A percentile compares a stretch with the other conserved stretches of the same genome.
Conservation (phyloP, 257 asterid genomes). For the Dorcoceras hygrometricum region DNA sequence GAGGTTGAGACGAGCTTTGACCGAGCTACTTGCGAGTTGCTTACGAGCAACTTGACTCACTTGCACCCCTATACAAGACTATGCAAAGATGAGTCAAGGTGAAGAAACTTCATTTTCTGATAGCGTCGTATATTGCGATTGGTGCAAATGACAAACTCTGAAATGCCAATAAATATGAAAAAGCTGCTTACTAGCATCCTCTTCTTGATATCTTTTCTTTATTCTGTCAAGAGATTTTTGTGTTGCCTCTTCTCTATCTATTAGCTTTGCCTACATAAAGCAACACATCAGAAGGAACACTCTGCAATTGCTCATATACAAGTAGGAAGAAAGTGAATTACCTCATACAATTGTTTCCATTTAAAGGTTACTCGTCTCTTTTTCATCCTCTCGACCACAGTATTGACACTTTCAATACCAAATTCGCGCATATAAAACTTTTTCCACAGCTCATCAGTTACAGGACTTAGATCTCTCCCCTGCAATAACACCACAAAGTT, state of each 20-base stretch:
- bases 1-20: too few relatives aligned
- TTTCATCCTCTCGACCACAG: slow-evolving; percentile 50
- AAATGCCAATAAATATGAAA: slow-evolving; percentile 18
- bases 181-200: slow-evolving; percentile 58
- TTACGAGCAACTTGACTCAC: too few relatives aligned
- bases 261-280: slow-evolving; percentile 54
- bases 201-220: slow-evolving; percentile 55
- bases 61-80: too few relatives aligned
- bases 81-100: background rate
- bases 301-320: slow-evolving; percentile 14
- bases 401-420: slow-evolving; percentile 46
- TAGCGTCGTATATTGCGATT: background rate
- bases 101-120: background rate
- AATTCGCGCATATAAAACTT: slow-evolving; percentile 54
- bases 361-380: slow-evolving; percentile 37
- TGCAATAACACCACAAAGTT: slow-evolving; percentile 30
- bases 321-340: slow-evolving; percentile 21
- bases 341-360: slow-evolving; percentile 78
- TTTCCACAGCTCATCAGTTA: slow-evolving; percentile 70
- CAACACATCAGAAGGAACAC: slow-evolving; percentile 19
- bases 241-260: slow-evolving; percentile 57
- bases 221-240: slow-evolving; percentile 47
- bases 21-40: too few relatives aligned
- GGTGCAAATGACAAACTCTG: slow-evolving; percentile 7
- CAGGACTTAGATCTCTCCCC: slow-evolving; percentile 87